Percentiles rank a stretch among this genome's conserved stretches.
These are phyloP conservation scores for Daedaleopsis sinensis DNA, from an alignment of 768 basidiomycete species.

Conservation along the genomic window DNA sequence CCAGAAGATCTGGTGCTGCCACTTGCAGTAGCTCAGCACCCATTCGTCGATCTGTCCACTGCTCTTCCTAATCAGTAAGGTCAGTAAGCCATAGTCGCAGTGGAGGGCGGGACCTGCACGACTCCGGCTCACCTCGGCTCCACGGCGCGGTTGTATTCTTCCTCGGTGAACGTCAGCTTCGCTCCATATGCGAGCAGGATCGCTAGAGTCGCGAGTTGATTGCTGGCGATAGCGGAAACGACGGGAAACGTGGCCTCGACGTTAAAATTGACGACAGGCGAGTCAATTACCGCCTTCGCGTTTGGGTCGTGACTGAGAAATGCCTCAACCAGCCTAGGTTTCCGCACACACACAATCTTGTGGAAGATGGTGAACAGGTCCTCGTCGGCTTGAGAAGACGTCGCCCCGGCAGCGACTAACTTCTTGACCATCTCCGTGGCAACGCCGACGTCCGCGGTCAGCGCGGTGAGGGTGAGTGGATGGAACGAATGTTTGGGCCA, in stretches of 20 bases:
- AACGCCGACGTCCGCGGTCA: constrained; percentile 25
- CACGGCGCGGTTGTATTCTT: constrained; percentile 29
- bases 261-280: constrained; percentile 22
- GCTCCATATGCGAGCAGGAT: constrained; percentile 35
- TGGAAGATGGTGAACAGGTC: constrained; percentile 35
- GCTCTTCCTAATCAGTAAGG: not conserved
- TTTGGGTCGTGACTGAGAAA: constrained; percentile 33
- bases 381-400: constrained; percentile 33
- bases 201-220: constrained; percentile 31
- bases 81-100: not conserved
- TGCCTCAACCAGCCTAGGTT: constrained; percentile 28
- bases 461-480: constrained; percentile 32
- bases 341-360: constrained; percentile 26
- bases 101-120: not conserved
- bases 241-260: constrained; percentile 27
- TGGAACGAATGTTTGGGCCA: constrained; percentile 14
- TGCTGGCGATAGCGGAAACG: constrained; percentile 28
- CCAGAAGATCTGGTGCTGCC: not conserved
- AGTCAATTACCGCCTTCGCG: constrained; percentile 33
- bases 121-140: constrained; percentile 22
- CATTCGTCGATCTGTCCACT: not conserved
- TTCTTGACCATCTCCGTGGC: constrained; percentile 31
- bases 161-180: constrained; percentile 25
- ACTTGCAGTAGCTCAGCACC: not conserved
- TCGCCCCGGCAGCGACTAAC: constrained; percentile 32